Base-by-base conservation (phyloP, 306 rosid species). In the Bauhinia variegata region DNA sequence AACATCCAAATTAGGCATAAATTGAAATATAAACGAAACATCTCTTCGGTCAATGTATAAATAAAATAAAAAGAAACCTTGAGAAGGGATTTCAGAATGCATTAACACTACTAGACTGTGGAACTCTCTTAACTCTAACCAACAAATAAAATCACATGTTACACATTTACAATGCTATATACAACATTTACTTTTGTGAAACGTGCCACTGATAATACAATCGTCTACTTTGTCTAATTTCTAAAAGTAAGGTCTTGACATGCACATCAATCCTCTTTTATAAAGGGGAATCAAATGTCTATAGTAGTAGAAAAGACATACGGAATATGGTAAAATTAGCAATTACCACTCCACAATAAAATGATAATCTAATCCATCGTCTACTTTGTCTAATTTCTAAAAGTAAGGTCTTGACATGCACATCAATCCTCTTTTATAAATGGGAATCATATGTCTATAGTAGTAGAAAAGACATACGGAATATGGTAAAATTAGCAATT, bases 81-180 rank as follows among this genome's bases (percentile, higher is more conserved):
- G 43, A 39, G 48, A 73, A 55, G 12, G 54, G 33, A 68, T 13
- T 47, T 55, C 62, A 62, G 19, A 58, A 74, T 34, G 61, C 52
- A 56, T 63, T 28, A 37, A 56, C 32, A 56, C 58, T 54, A 31
- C 23, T n/a, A 34, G 28, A 23, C 28, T 23, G 2, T 23, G 2
- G 42, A 54, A 62, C 16, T 73, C 57, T 65, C 65, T 52, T 7
- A 64, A 55, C 63, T 47, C 49, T n/a, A 31, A 38, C 66, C 59
- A 4, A 72, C 28, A 31, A 60, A 63, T 60, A 55, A 44, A 47
- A 48, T 41, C 19, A 67, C 18, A 42, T 47, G 15, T 65, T 54
- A 44, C 11, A 34, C 11, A 37, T 67, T 31, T 39, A 18, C 6
- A 54, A 43, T 33, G 39, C 18, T 42, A 71, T 34, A 36, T 38